Conservation (phyloP, 257 asterid genomes). For the Capsicum baccatum region DNA sequence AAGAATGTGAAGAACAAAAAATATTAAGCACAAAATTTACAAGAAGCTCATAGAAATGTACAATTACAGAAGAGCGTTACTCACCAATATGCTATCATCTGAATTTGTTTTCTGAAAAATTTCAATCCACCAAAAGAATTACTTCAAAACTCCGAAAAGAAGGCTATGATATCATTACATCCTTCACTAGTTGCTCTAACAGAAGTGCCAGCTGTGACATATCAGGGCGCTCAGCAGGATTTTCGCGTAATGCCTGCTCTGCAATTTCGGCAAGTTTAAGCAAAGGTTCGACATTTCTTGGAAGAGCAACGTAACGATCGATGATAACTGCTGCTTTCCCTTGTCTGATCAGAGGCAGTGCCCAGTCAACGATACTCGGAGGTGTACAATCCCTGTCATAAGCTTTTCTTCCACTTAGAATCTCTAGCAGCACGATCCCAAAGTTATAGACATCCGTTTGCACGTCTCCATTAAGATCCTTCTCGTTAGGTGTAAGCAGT, state of each 20-base stretch:
- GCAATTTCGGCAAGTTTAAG: constrained; percentile 87
- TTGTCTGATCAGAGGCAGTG: constrained; percentile 68
- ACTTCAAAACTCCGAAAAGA: constrained; percentile 21
- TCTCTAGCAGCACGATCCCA: constrained; percentile 87
- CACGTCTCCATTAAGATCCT: constrained; percentile 57
- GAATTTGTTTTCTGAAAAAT: constrained; percentile 38
- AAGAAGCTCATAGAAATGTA: constrained; percentile 68
- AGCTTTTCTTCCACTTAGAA: constrained; percentile 83
- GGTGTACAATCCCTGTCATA: constrained; percentile 71
- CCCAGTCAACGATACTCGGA: constrained; percentile 84
- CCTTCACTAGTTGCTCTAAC: constrained; percentile 72
- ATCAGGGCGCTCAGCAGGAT: constrained; percentile 56
- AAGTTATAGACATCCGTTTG: constrained; percentile 72
- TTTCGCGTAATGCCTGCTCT: constrained; percentile 75
- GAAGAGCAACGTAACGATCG: constrained; percentile 72
- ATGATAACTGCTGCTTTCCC: constrained; percentile 85
- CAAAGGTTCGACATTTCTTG: constrained; percentile 88
- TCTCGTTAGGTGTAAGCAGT: constrained; percentile 58
- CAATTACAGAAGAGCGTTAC: constrained; percentile 63
- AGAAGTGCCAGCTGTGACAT: constrained; percentile 69
- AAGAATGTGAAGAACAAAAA: constrained; percentile 19
- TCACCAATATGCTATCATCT: constrained; percentile 45
- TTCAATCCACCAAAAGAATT: constrained; percentile 39
- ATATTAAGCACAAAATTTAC: constrained; percentile 47
- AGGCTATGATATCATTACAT: constrained; percentile 68